Percentiles rank a stretch among this genome's conserved stretches.
These are phyloP conservation scores for Ganoderma multipileum DNA, from an alignment of 1,284 basidiomycete species.

Conservation along the genomic window DNA sequence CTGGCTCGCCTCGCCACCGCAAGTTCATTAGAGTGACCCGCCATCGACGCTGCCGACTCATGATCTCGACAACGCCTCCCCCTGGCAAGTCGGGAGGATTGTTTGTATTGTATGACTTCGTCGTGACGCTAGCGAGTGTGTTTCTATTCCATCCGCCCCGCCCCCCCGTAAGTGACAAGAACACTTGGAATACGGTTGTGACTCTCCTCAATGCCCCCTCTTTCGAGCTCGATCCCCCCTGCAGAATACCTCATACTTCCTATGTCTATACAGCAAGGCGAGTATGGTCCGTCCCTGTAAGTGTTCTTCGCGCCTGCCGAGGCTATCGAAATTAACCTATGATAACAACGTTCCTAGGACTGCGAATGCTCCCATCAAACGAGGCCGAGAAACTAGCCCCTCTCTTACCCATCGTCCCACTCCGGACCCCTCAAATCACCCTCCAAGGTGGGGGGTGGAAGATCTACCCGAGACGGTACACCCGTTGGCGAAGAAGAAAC, in stretches of 20 bases:
- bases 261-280: background rate
- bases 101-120: background rate
- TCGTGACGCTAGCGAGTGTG: too few relatives aligned
- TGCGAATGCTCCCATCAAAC: background rate
- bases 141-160: background rate
- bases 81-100: background rate
- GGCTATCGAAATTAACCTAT: background rate
- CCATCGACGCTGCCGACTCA: background rate
- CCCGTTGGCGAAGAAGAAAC: background rate
- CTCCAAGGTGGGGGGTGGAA: background rate
- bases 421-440: background rate
- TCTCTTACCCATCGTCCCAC: background rate
- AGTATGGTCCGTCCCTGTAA: background rate
- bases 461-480: background rate
- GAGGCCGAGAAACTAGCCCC: background rate
- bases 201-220: background rate
- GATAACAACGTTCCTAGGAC: background rate
- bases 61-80: background rate
- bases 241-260: background rate
- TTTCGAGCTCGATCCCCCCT: background rate
- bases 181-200: background rate
- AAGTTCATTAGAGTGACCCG: background rate
- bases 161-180: background rate
- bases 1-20: background rate
- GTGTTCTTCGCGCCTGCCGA: background rate